Conservation (phyloP, 768 basidiomycete genomes). For the Trametes meyenii region DNA sequence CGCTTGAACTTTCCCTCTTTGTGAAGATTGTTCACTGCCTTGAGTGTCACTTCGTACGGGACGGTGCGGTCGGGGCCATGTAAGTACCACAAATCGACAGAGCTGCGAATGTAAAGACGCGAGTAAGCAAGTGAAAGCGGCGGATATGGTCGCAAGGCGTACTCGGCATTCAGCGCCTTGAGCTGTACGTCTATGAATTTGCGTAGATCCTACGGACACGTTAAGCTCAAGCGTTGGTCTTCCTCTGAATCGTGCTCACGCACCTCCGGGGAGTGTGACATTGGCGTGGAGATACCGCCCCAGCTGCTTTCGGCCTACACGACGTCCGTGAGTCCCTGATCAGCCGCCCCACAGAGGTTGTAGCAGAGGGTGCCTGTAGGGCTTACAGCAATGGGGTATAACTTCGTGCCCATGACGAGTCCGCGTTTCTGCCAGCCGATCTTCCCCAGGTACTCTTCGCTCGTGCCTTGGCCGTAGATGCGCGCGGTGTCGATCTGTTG, state of each 20-base stretch:
- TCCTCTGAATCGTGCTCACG: not conserved
- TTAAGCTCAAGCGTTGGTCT: not conserved
- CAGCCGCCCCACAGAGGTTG: not conserved
- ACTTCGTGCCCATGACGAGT: conserved; percentile 61
- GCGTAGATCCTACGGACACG: conserved; percentile 36
- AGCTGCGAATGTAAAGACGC: conserved; percentile 17
- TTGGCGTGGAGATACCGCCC: no score
- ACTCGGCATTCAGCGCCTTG: conserved; percentile 54
- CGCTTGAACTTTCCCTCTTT: conserved; percentile 55
- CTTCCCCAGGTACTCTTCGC: conserved; percentile 48
- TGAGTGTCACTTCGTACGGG: conserved; percentile 49
- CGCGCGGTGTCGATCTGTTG: conserved; percentile 36
- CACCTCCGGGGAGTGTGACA: not conserved
- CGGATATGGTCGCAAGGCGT: not conserved
- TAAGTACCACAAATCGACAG: conserved; percentile 51
- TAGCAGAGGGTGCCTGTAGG: not conserved
- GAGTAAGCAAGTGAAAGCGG: no score
- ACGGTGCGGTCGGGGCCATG: conserved; percentile 49
- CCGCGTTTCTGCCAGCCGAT: conserved; percentile 52
- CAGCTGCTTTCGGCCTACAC: no score
- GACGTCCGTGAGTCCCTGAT: not conserved
- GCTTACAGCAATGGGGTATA: conserved; percentile 44
- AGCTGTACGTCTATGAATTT: conserved; percentile 38
- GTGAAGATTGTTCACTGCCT: conserved; percentile 50
- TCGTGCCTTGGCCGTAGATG: conserved; percentile 34